Percentiles rank a stretch among this genome's conserved stretches.
Evolutionary conservation across 2,329 filamentous ascomycete species (phyloP).

Genomic region (Hymenoscyphus fructigenus): DNA sequence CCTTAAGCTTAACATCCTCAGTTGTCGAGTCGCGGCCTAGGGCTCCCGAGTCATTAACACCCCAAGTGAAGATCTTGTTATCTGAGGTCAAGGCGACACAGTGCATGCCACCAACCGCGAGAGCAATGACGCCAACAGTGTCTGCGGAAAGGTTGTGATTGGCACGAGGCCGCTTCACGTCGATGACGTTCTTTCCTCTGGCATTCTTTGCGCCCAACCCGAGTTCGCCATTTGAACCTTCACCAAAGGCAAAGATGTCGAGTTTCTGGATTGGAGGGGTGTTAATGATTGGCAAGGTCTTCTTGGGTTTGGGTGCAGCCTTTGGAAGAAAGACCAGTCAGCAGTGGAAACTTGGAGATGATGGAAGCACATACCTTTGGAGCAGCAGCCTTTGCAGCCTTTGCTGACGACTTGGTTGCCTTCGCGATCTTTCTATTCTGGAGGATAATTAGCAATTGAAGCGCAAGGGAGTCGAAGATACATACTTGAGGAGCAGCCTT

Average conservation of each 20-base stretch:
- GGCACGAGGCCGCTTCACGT: slow-evolving; percentile 72
- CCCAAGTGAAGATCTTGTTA: slow-evolving; percentile 82
- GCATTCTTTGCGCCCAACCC: slow-evolving; percentile 66
- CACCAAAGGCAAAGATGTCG: slow-evolving; percentile 78
- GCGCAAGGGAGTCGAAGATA: neutral
- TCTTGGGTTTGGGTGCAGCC: slow-evolving; percentile 36
- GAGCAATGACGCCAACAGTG: slow-evolving; percentile 66
- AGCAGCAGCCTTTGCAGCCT: slow-evolving; percentile 22
- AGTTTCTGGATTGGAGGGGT: slow-evolving; percentile 60
- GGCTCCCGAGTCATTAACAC: slow-evolving; percentile 82
- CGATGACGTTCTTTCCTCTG: slow-evolving; percentile 59
- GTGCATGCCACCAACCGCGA: slow-evolving; percentile 83
- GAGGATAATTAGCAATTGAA: neutral
- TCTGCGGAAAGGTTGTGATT: slow-evolving; percentile 59
- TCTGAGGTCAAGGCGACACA: slow-evolving; percentile 73
- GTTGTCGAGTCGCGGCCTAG: slow-evolving; percentile 68
- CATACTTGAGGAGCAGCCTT: slow-evolving; percentile 15
- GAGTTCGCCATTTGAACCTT: slow-evolving; percentile 78
- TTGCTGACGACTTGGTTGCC: neutral
- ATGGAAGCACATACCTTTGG: slow-evolving; percentile 8
- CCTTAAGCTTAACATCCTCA: slow-evolving; percentile 63
- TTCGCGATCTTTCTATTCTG: neutral
- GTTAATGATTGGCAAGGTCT: slow-evolving; percentile 55
- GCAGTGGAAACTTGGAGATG: neutral
- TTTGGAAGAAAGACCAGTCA: slow-evolving; percentile 2